Evolutionary conservation across 306 rosid genomes (phyloP), one percentile per base, ranked within the genome.

Genomic region (Fragaria vesca): DNA sequence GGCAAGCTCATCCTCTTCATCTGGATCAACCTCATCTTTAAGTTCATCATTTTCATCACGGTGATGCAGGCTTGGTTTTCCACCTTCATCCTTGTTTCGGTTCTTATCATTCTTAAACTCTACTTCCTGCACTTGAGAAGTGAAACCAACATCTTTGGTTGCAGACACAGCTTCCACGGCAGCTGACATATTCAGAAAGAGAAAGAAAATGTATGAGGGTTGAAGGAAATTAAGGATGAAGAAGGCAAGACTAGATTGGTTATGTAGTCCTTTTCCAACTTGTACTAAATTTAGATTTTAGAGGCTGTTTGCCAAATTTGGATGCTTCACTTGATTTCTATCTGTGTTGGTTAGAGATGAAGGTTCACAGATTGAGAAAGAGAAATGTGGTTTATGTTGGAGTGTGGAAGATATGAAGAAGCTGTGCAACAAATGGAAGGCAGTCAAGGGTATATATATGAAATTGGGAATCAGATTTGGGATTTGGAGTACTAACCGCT

Each of bases 91-190:
- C 75, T 73, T 80, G 78, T 72, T 81, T 68, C 48, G 82, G n/a
- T 74, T 87, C 67, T 78, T 85, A 81, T 78, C 72, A 55, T 70
- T 83, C 75, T 66, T 80, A 8, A 81, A 70, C 73, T 76, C 83
- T 32, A 80, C 91, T 77, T 86, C 92, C 61, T 82, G 83, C 79
- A 74, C 77, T 78, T 75, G 85, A 80, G 82, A 70, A 74, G 57
- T 83, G 75, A 86, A 88, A 54, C 83, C 28, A 68, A 75, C 82
- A 55, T 86, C 90, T 76, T 85, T 88, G 67, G 88, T 79, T 46
- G 93, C 45, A 8, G 97, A 86, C 60, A 88, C 80, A 76, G 94
- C 85, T 73, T 90, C 84, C 40, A 88, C 77, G 45, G 86, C 87
- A 34, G 94, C 89, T 82, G 91, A 88, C 97, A 91, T 89, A 75